Base-by-base conservation (phyloP, 129 eudicot genomes). In the Solidago caesia region DNA sequence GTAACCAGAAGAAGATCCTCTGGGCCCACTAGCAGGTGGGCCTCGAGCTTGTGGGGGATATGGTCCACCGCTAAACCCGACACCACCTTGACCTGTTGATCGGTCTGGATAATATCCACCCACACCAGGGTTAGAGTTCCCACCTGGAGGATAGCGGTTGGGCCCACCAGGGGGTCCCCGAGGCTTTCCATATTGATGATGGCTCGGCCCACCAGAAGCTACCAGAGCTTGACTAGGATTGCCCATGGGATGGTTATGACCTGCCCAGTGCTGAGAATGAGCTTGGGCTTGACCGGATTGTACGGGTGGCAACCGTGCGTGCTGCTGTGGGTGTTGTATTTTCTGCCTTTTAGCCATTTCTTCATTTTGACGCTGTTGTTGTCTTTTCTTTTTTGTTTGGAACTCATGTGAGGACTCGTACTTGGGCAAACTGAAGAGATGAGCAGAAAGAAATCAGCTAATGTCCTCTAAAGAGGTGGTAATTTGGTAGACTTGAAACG, bases 311-410 rank as follows among this genome's bases (percentile, higher is more conserved):
- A 87, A 77, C 2, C 96, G 96, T 4, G 76, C 43, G 9, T 89
- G 97, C 68, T 86, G 90, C 63, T 80, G 90, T 27, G 89, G 89
- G 82, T 91, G 92, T 78, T 91, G 93, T 14, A 76, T 52, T 80
- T 92, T 92, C 77, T 92, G 97, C 14, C 96, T 86, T 77, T 92
- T 89, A 1, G 96, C 88, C 26, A 73, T 82, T 68, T 92, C 97
- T 57, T 92, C 97, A 2, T 87, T 85, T 72, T 89, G 94, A 12
- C 92, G 77, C 65, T 85, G 91, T 68, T 91, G 96, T 71, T 92
- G 96, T 43, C 97, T 85, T 77, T 92, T 92, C 82, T 92, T 92
- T 86, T 89, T 92, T 8, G 97, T 89, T 72, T 92, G 97, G 74
- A 87, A 89, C 57, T 92, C 97, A 2, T 89, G 96, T n/a, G 96